Evolutionary conservation across 2,329 filamentous ascomycete species (phyloP).

Genomic region (Amauroascus niger): DNA sequence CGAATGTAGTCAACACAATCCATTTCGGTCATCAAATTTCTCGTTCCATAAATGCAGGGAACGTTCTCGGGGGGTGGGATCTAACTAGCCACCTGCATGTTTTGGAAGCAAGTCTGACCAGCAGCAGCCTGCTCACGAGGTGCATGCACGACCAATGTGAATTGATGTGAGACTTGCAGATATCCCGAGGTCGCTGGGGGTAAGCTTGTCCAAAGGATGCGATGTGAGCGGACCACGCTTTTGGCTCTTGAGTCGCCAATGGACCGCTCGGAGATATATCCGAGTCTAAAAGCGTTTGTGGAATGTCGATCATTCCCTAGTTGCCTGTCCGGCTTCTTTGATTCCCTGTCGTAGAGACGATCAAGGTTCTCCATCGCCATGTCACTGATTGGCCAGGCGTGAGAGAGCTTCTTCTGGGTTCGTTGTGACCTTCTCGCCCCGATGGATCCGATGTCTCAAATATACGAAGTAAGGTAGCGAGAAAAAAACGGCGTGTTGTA

Average conservation of each 20-base stretch:
- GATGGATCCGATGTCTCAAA: constrained; percentile 9
- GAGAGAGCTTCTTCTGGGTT: not conserved
- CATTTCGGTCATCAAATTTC: not conserved
- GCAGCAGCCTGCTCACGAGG: not conserved
- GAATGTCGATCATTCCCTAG: not conserved
- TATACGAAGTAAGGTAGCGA: constrained; percentile 4
- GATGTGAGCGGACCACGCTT: not conserved
- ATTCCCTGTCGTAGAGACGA: not conserved
- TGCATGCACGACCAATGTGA: not conserved
- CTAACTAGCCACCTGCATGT: not conserved
- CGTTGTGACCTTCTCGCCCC: not conserved
- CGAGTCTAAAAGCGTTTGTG: not conserved
- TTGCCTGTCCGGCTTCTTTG: not conserved
- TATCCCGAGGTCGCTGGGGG: not conserved
- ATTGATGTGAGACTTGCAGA: not conserved
- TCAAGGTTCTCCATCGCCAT: not conserved
- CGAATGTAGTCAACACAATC: not conserved
- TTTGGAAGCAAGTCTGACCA: not conserved
- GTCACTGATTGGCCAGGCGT: not conserved
- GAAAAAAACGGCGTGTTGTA: not conserved
- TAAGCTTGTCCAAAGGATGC: not conserved
- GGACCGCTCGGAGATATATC: constrained; percentile 1
- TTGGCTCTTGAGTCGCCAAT: not conserved
- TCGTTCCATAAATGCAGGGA: not conserved
- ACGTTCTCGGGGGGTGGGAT: not conserved